Evolutionary conservation across 2,329 filamentous ascomycete species (phyloP), one percentile per base, ranked within the genome.

Genomic region (Raffaelea deltoideospora): DNA sequence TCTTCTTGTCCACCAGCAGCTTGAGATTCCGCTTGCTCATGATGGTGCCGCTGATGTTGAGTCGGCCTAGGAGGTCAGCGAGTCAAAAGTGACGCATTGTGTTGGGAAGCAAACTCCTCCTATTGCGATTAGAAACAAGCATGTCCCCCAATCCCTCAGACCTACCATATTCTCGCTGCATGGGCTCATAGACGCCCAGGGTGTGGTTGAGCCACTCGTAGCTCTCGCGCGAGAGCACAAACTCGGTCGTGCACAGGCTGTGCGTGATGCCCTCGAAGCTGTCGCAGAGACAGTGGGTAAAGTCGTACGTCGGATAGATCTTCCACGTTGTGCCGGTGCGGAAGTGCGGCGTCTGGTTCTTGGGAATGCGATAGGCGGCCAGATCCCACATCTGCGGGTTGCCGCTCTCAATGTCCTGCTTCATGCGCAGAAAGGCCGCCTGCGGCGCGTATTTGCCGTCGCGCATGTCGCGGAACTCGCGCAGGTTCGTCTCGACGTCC

Each of bases 301-400:
- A 92, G 54, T 94, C 87, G 51, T 95, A 95, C 0, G 88, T 92
- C 0, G 90, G 90, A 54, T 94, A 95, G 44, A 95, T 93, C 56
- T 76, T 79, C 86, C 87, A 96, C 52, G 79, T 76, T 45, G 72
- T 64, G 22, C 82, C 84, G 0, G 87, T 93, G 26, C 83, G 72
- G 56, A 84, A 76, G 53, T 93, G 85, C 31, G 76, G 68, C 42
- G 65, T 66, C 40, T 72, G 32, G 30, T 82, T 76, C 49, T 79
- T 72, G 42, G 85, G 69, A 38, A 96, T 78, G 42, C 88, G 76
- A 58, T 94, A 96, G 14, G 88, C 88, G 2, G 83, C 82, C 37
- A 94, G 61, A 64, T 96, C 88, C 88, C 88, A 95, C 82, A 94
- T 40, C 32, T 42, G 40, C 6, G 40, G 40, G 34, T 95, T 95